Percentiles rank a stretch among this genome's conserved stretches.
phyloP scores from a whole-genome alignment of 2,329 filamentous ascomycete genomes.

The Pyrenophora teres region DNA sequence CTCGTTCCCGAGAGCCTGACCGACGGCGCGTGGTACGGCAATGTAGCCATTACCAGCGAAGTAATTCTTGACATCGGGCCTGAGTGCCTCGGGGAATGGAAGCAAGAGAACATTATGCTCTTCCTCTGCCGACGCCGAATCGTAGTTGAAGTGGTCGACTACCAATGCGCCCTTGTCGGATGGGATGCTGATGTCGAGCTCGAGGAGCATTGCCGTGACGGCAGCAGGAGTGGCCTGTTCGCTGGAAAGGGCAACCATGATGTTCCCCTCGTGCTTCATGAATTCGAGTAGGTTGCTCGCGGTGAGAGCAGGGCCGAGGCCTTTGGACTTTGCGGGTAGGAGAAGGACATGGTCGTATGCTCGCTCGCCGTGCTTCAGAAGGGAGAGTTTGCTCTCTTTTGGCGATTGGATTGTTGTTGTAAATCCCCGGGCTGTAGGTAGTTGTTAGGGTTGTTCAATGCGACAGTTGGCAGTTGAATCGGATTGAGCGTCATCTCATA shows the following conservation, averaged over 20 bases:
- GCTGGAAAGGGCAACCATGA: slow-evolving; percentile 82
- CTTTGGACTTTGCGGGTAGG: slow-evolving; percentile 88
- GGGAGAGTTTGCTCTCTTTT: slow-evolving; percentile 60
- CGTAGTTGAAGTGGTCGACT: slow-evolving; percentile 96
- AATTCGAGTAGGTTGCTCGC: slow-evolving; percentile 88
- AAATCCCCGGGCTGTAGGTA: slow-evolving; percentile 74
- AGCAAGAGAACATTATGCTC: slow-evolving; percentile 88
- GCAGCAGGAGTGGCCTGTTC: slow-evolving; percentile 71
- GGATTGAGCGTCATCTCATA: not conserved
- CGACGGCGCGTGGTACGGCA: slow-evolving; percentile 80
- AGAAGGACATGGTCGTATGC: slow-evolving; percentile 90
- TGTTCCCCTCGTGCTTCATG: slow-evolving; percentile 87
- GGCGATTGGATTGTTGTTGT: slow-evolving; percentile 75
- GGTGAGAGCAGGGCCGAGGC: slow-evolving; percentile 85
- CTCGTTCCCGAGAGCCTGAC: slow-evolving; percentile 77
- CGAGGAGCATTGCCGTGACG: slow-evolving; percentile 77
- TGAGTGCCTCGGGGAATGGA: slow-evolving; percentile 67
- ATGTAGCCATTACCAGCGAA: slow-evolving; percentile 73
- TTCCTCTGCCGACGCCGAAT: slow-evolving; percentile 74
- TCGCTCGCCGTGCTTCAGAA: slow-evolving; percentile 86
- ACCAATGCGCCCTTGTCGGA: slow-evolving; percentile 82
- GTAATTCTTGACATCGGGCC: slow-evolving; percentile 74
- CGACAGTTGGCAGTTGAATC: not conserved
- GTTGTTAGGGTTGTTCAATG: slow-evolving; percentile 12
- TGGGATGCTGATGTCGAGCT: slow-evolving; percentile 88